A percentile compares a stretch with the other conserved stretches of the same genome.
Conservation (phyloP, 768 basidiomycete species). For the Suillus paluster region DNA sequence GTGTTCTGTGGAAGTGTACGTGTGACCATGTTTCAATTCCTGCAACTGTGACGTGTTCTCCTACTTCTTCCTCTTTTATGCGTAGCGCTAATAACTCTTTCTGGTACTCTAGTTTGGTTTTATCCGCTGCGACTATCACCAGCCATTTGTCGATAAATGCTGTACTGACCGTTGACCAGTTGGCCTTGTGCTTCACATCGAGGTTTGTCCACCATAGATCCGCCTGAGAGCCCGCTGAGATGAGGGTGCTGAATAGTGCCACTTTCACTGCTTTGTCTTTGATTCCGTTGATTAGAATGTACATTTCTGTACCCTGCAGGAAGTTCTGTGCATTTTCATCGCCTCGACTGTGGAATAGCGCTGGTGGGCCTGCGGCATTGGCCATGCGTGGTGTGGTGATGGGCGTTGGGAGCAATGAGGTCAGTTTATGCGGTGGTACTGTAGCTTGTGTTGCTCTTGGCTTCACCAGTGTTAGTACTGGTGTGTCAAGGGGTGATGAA, state of each 20-base stretch:
- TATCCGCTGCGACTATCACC: background rate
- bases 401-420: background rate
- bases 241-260: background rate
- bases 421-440: background rate
- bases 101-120: background rate
- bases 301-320: background rate
- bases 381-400: background rate
- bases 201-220: background rate
- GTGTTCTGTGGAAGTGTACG: background rate
- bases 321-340: background rate
- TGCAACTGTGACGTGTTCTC: background rate
- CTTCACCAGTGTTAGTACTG: background rate
- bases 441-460: background rate
- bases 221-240: background rate
- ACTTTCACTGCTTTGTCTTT: background rate
- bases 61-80: background rate
- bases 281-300: background rate
- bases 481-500: background rate
- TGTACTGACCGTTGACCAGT: background rate
- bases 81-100: background rate
- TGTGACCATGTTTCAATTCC: background rate
- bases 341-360: background rate
- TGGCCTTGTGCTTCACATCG: background rate
- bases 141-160: background rate
- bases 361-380: background rate